These are phyloP conservation scores for Lecanicillium sp. DNA, from an alignment of 2,329 filamentous ascomycete genomes.

Conservation along the genomic window DNA sequence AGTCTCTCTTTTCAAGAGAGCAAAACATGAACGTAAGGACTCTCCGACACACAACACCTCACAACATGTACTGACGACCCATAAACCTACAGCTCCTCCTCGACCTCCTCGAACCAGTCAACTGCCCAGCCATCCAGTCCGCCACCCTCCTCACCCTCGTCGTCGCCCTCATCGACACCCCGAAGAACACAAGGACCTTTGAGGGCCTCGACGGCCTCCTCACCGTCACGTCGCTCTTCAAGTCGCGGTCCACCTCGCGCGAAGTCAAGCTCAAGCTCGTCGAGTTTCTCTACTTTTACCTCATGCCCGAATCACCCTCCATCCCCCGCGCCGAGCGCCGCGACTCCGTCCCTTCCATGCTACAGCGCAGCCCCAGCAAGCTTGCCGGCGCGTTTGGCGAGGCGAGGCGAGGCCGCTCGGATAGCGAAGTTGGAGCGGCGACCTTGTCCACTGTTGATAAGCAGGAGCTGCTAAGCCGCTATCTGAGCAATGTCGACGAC, in stretches of 20 bases:
- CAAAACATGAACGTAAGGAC: constrained; percentile 80
- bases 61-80: neutral
- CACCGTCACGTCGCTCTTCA: constrained; percentile 88
- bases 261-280: constrained; percentile 94
- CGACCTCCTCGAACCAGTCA: constrained; percentile 86
- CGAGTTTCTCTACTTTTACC: constrained; percentile 96
- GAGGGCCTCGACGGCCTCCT: constrained; percentile 87
- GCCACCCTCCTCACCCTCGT: constrained; percentile 86
- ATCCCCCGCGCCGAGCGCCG: constrained; percentile 41
- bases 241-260: constrained; percentile 73
- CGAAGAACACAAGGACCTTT: constrained; percentile 83
- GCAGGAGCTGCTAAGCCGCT: constrained; percentile 66
- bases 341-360: constrained; percentile 40
- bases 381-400: constrained; percentile 47
- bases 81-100: constrained; percentile 59
- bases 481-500: constrained; percentile 77
- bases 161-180: constrained; percentile 77
- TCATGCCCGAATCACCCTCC: constrained; percentile 79
- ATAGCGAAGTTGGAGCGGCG: constrained; percentile 27
- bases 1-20: constrained; percentile 78
- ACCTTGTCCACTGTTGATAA: constrained; percentile 74
- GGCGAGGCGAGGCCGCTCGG: constrained; percentile 23
- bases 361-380: constrained; percentile 64
- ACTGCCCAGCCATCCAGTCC: constrained; percentile 87
- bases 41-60: neutral